A percentile compares a stretch with the other conserved stretches of the same genome.
Conservation (phyloP, 1,139 yeast species). For the Yamadazyma friedrichii region DNA sequence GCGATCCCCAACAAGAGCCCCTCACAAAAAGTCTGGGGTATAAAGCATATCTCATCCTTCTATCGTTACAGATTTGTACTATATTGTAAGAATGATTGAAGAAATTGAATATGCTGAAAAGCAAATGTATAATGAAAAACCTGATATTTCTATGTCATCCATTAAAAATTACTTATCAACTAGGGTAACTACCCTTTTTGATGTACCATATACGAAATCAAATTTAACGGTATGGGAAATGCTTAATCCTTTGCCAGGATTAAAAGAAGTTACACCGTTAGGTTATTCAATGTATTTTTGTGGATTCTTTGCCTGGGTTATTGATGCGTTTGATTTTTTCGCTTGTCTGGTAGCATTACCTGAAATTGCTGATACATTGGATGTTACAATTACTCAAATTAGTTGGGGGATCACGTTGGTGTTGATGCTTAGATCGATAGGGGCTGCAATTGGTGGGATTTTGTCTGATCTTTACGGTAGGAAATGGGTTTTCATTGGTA, state of each 20-base stretch:
- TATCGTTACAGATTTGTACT: no score
- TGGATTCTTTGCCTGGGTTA: constrained; percentile 73
- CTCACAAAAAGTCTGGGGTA: constrained; percentile 1
- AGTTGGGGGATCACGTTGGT: constrained; percentile 84
- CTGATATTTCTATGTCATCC: constrained; percentile 23
- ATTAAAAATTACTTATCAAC: constrained; percentile 26
- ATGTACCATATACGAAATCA: constrained; percentile 20
- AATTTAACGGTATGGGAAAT: constrained; percentile 16
- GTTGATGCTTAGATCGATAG: constrained; percentile 76
- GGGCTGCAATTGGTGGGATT: constrained; percentile 69
- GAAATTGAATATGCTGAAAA: constrained; percentile 11
- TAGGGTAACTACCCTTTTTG: constrained; percentile 24
- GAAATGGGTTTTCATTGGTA: constrained; percentile 63
- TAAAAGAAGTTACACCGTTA: constrained; percentile 25
- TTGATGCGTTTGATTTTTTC: constrained; percentile 81
- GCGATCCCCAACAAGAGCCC: neutral
- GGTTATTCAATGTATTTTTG: constrained; percentile 59
- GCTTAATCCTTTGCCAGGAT: constrained; percentile 34
- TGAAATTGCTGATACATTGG: constrained; percentile 53
- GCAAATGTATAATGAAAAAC: constrained; percentile 23
- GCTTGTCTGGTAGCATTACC: constrained; percentile 62
- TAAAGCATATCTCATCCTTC: neutral
- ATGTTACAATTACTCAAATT: constrained; percentile 49
- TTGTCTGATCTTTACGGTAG: constrained; percentile 70
- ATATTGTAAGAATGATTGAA: no score